Base-by-base conservation (phyloP, 768 basidiomycete species). In the Pulveroboletus frians region DNA sequence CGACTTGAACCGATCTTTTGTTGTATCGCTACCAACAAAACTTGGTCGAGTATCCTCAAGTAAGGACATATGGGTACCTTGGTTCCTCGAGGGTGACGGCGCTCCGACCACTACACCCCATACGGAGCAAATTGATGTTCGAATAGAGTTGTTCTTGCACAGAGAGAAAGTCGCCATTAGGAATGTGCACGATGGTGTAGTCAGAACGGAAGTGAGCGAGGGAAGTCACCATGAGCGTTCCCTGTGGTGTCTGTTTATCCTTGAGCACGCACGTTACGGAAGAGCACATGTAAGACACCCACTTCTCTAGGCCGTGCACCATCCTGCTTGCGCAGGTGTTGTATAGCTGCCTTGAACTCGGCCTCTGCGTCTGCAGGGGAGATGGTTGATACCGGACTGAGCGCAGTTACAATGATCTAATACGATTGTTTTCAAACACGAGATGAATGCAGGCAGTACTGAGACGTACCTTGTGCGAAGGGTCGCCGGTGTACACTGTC, bases 181-280 rank as follows among this genome's bases (percentile, higher is more conserved):
- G 88, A 45, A 92, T 81, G 51, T 79, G 83, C 29, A 92, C 85
- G 52, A 92, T 89, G 48, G 87, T 87, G 64, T 81, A 88, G 72
- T 92, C 89, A 2, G 88, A 90, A 47, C 86, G 86, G 63, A 92
- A 92, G 71, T 88, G 84, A 38, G 88, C 86, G 23, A 92, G 78
- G 10, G 88, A 91, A 23, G 90, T 92, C 48, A 82, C 79, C 79
- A 92, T 82, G 58, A 92, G 73, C 21, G 76, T 68, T 42, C 90
- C 90, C 46, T 81, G 69, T 13, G 76, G 73, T 9, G 82, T 88
- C 78, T 85, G 50, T 26, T 23, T 29, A 31, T 26, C 32, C 36
- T 46, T 56, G 42, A 57, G 54, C 35, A 42, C 39, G 43, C 38
- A 15, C 21, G 7, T n/a, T 29, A 42, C 20, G 26, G 11, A 37